Base-by-base conservation (phyloP, 108 stramenopile species). In the Fistulifera solaris region DNA sequence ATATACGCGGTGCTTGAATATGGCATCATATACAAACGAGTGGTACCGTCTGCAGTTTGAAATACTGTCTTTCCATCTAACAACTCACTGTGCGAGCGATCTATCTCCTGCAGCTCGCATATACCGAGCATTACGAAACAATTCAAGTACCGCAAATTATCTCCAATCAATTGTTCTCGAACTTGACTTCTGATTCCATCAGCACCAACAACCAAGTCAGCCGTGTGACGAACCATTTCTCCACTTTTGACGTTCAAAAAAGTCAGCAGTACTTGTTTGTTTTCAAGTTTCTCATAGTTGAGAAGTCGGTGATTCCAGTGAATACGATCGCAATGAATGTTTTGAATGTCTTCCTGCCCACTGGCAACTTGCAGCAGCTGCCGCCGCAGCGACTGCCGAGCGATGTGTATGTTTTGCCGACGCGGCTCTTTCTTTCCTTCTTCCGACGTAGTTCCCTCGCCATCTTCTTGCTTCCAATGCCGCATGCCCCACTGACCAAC, bases 151-250 rank as follows among this genome's bases (percentile, higher is more conserved):
- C 83, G 71, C 15, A 85, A 59, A 2, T 54, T 60, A 15, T 71
- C 71, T 18, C 71, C 83, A 23, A 83, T 43, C 39, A 78, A 62
- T 16, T 53, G 54, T 16, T 56, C 6, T 46, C 88, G 67, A 10
- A 89, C 83, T 16, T 58, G 60, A 52, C 77, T 79, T 50, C 89
- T 76, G 48, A 96, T 89, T 25, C 95, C 95, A 73, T 96, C 95
- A 24, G 82, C 85, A 13, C 93, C 95, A 26, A 96, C 92, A 12
- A 96, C 61, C 49, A 93, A 48, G 45, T 83, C 79, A 17, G 81
- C 75, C 31, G 27, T 40, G 3, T 49, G 31, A 41, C 40, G 45
- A 18, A 77, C 52, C n/a, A 52, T 48, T 10, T 59, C 28, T 16
- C 57, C 38, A 25, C 44, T 42, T 2, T 72, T 59, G 8, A 6